phyloP scores from a whole-genome alignment of 2,329 filamentous ascomycete genomes.

The Colletotrichum lindemuthianum region DNA sequence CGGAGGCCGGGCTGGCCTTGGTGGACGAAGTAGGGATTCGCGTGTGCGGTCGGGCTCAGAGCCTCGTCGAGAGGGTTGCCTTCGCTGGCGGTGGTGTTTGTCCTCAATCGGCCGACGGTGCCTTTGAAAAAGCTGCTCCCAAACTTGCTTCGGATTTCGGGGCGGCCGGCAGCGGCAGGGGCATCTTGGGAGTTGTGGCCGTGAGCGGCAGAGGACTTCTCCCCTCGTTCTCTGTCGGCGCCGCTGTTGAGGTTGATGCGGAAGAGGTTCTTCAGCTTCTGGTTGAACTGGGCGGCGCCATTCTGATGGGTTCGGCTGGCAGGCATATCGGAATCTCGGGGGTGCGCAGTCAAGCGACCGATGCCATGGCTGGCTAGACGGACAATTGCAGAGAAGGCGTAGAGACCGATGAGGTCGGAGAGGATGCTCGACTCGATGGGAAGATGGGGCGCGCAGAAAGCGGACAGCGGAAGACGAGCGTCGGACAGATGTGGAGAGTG shows the following conservation, averaged over 20 bases:
- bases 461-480: slow-evolving; percentile 7
- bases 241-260: slow-evolving; percentile 67
- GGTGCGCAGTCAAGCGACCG: slow-evolving; percentile 41
- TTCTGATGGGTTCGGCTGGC: slow-evolving; percentile 61
- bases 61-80: slow-evolving; percentile 89
- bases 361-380: slow-evolving; percentile 51
- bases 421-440: slow-evolving; percentile 8
- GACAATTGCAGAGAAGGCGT: slow-evolving; percentile 29
- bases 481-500: slow-evolving; percentile 15
- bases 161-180: slow-evolving; percentile 22
- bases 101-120: slow-evolving; percentile 86
- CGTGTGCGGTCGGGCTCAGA: slow-evolving; percentile 90
- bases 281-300: slow-evolving; percentile 69
- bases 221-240: slow-evolving; percentile 45
- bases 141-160: slow-evolving; percentile 68
- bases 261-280: slow-evolving; percentile 77
- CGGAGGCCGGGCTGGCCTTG: slow-evolving; percentile 93
- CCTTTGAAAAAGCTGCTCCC: slow-evolving; percentile 91
- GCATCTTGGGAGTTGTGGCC: slow-evolving; percentile 54
- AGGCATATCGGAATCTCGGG: slow-evolving; percentile 54
- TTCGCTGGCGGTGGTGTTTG: slow-evolving; percentile 91
- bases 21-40: slow-evolving; percentile 97
- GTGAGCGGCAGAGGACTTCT: slow-evolving; percentile 47
- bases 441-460: slow-evolving; percentile 38
- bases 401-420: slow-evolving; percentile 30